Evolutionary conservation across 2,329 filamentous ascomycete species (phyloP).

Genomic region (Monosporascus sp.): DNA sequence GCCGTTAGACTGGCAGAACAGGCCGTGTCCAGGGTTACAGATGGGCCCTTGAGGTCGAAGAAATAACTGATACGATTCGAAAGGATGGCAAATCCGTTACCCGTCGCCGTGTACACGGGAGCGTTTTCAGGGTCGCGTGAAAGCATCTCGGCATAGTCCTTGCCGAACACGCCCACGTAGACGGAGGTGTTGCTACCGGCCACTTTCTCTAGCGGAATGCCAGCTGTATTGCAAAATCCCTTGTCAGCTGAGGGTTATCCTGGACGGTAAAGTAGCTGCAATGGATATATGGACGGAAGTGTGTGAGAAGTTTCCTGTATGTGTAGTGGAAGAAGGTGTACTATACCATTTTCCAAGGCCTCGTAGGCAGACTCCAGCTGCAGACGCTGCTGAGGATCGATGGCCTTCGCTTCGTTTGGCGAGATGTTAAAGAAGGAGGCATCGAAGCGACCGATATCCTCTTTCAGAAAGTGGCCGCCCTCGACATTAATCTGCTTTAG

Average conservation of each 20-base stretch:
- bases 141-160: constrained; percentile 5
- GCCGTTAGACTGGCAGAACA: constrained; percentile 27
- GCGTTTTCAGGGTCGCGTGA: constrained; percentile 11
- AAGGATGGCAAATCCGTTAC: constrained; percentile 16
- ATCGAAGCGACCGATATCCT: constrained; percentile 44
- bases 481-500: neutral
- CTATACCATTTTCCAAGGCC: constrained; percentile 54
- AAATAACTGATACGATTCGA: constrained; percentile 28
- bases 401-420: constrained; percentile 59
- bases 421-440: constrained; percentile 67
- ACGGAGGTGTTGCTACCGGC: neutral
- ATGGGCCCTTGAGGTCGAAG: constrained; percentile 27
- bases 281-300: too few species aligned
- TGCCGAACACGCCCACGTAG: neutral
- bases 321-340: neutral
- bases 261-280: too few species aligned
- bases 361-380: constrained; percentile 61
- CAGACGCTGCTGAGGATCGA: constrained; percentile 63
- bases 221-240: neutral
- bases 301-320: neutral
- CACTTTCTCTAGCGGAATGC: neutral
- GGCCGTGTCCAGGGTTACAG: constrained; percentile 28
- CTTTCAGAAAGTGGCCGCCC: neutral
- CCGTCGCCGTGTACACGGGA: constrained; percentile 18
- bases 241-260: neutral